These are phyloP conservation scores for Lyophyllum atratum DNA, from an alignment of 768 basidiomycete genomes.

Conservation along the genomic window DNA sequence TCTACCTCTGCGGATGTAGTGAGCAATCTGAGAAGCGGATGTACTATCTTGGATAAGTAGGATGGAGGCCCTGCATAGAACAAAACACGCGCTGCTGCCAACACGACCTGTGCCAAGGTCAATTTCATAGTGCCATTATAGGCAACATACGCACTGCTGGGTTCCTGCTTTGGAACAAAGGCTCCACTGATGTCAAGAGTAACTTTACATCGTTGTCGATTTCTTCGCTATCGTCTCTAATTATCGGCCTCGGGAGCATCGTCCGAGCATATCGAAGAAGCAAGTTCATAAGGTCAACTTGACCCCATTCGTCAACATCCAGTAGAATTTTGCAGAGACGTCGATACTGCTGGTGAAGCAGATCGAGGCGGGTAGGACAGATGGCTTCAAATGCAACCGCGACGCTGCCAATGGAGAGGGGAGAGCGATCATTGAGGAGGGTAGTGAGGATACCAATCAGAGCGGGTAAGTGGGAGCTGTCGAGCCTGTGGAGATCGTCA, in stretches of 20 bases:
- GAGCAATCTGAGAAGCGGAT: conserved; percentile 76
- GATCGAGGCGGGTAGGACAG: conserved; percentile 85
- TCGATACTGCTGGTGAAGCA: conserved; percentile 87
- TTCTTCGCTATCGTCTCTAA: conserved; percentile 46
- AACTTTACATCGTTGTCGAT: conserved; percentile 79
- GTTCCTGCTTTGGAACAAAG: conserved; percentile 84
- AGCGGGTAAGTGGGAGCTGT: conserved; percentile 67
- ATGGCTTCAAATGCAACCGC: conserved; percentile 83
- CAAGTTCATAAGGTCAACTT: conserved; percentile 76
- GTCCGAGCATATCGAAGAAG: conserved; percentile 80
- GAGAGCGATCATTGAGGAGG: conserved; percentile 73
- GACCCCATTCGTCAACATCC: conserved; percentile 97
- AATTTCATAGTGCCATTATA: not conserved
- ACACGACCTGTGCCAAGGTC: conserved; percentile 59
- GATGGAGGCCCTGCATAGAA: conserved; percentile 72
- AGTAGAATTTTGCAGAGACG: conserved; percentile 81
- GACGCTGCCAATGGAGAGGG: conserved; percentile 86
- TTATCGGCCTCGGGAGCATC: conserved; percentile 72
- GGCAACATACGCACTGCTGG: conserved; percentile 65
- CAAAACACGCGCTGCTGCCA: conserved; percentile 72
- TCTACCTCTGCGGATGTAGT: conserved; percentile 71
- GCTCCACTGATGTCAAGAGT: conserved; percentile 69
- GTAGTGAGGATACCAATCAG: conserved; percentile 69
- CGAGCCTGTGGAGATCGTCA: conserved; percentile 53
- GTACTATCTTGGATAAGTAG: conserved; percentile 55